Conservation (phyloP, 495 filamentous ascomycete species). For the Daldinia caldariorum region DNA sequence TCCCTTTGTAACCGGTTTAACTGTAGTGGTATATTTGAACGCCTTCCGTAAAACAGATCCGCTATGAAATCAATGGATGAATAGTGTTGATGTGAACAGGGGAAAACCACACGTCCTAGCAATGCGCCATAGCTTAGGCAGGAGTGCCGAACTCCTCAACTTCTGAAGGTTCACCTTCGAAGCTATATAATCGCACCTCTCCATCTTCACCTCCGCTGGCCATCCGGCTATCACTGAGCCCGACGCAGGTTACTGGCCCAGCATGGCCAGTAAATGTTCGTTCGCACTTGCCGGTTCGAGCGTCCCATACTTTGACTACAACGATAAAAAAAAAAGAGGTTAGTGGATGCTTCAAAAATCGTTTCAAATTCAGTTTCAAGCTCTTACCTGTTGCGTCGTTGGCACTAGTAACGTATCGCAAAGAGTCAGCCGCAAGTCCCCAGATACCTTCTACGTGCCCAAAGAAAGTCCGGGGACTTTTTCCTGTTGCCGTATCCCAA, state of each 20-base stretch:
- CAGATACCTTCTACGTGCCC: conserved; percentile 97
- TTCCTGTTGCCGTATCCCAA: conserved; percentile 87
- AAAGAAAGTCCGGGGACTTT: conserved; percentile 90
- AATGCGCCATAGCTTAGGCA: conserved; percentile 28
- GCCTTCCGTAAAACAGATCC: conserved; percentile 30
- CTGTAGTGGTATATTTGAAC: conserved; percentile 35
- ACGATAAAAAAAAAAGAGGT: conserved; percentile 16
- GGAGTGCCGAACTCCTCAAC: conserved; percentile 51
- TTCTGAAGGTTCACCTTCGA: conserved; percentile 64
- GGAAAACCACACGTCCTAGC: background rate
- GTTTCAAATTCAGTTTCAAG: background rate
- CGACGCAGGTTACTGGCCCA: conserved; percentile 91
- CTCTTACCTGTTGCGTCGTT: conserved; percentile 85
- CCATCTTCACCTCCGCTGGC: conserved; percentile 93
- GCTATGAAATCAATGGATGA: conserved; percentile 15
- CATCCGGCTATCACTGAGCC: conserved; percentile 85
- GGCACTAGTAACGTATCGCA: conserved; percentile 87
- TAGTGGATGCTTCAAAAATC: conserved; percentile 5
- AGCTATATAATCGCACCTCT: conserved; percentile 87
- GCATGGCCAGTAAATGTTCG: conserved; percentile 89
- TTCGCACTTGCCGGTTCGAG: conserved; percentile 87
- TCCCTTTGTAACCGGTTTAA: conserved; percentile 22
- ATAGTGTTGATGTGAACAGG: background rate
- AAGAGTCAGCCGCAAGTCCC: conserved; percentile 89
- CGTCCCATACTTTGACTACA: conserved; percentile 86